phyloP scores from a whole-genome alignment of 768 basidiomycete genomes.

The Phanerochaete sordida region DNA sequence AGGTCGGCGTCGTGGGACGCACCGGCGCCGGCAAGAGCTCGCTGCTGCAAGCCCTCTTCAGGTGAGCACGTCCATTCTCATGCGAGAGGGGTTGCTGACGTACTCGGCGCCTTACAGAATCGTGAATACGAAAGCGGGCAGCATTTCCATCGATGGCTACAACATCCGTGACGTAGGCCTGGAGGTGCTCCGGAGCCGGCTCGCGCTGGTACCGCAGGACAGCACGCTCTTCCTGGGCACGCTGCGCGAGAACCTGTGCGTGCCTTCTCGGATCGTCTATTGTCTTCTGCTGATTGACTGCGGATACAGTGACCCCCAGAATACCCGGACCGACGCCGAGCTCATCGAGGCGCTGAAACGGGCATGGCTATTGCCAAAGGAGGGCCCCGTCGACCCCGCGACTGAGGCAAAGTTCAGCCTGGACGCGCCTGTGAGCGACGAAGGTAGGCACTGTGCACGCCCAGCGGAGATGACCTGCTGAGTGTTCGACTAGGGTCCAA shows the following conservation, averaged over 20 bases:
- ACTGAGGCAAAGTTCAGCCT: slow-evolving; percentile 68
- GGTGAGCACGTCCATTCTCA: slow-evolving; percentile 28
- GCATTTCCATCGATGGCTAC: slow-evolving; percentile 53
- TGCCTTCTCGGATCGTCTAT: neutral
- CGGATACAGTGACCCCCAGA: slow-evolving; percentile 52
- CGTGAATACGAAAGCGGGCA: slow-evolving; percentile 56
- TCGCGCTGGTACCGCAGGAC: slow-evolving; percentile 72
- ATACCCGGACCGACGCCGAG: slow-evolving; percentile 46
- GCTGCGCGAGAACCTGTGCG: slow-evolving; percentile 64
- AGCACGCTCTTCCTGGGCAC: slow-evolving; percentile 79
- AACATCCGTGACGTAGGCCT: slow-evolving; percentile 55
- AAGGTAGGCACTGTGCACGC: slow-evolving; percentile 36
- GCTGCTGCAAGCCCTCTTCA: slow-evolving; percentile 52
- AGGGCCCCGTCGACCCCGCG: slow-evolving; percentile 40
- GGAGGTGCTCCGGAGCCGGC: slow-evolving; percentile 44
- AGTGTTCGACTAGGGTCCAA: slow-evolving; percentile 33
- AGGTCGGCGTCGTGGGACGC: slow-evolving; percentile 53
- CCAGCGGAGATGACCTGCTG: neutral
- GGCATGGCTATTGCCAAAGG: slow-evolving; percentile 54
- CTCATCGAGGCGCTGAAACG: slow-evolving; percentile 55
- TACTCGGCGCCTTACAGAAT: slow-evolving; percentile 35
- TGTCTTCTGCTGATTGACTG: slow-evolving; percentile 29
- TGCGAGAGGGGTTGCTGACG: neutral
- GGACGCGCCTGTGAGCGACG: slow-evolving; percentile 56
- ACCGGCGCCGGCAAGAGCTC: slow-evolving; percentile 54